A percentile compares a stretch with the other conserved stretches of the same genome.
Evolutionary conservation across 768 basidiomycete species (phyloP).

Genomic region (Russula virescens): DNA sequence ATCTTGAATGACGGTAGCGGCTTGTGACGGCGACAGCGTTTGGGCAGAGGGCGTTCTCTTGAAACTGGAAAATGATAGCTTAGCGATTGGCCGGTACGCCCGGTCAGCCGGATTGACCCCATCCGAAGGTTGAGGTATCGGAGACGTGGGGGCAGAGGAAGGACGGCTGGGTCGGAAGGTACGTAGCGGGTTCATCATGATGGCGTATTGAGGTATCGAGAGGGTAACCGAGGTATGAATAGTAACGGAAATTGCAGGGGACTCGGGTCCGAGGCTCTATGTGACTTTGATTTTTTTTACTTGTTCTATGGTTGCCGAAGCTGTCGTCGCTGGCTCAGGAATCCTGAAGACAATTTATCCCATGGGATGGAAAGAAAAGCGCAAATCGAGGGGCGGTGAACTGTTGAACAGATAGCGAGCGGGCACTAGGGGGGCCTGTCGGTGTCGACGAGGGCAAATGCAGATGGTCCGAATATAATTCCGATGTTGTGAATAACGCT

Average conservation of each 20-base stretch:
- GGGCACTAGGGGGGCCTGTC: conserved; percentile 73
- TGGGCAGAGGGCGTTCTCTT: conserved; percentile 48
- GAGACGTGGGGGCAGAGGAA: conserved; percentile 49
- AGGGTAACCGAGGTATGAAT: conserved; percentile 21
- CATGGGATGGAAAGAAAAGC: conserved; percentile 30
- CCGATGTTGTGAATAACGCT: conserved; percentile 34
- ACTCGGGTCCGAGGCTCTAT: conserved; percentile 15
- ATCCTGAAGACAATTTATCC: conserved; percentile 36
- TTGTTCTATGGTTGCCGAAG: conserved; percentile 28
- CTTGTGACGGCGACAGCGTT: conserved; percentile 32
- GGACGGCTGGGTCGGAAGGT: conserved; percentile 60
- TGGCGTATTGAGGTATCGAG: conserved; percentile 17
- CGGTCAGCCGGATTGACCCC: conserved; percentile 39
- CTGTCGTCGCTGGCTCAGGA: conserved; percentile 40
- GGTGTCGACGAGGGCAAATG: conserved; percentile 52
- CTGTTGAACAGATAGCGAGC: background rate
- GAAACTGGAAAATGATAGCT: conserved; percentile 54
- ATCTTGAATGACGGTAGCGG: conserved; percentile 56
- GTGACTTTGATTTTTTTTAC: conserved; percentile 19
- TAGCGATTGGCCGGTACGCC: conserved; percentile 47
- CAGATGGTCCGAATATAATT: conserved; percentile 60
- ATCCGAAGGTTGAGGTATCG: conserved; percentile 34
- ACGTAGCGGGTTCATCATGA: conserved; percentile 62
- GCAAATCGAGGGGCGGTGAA: conserved; percentile 9
- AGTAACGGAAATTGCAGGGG: conserved; percentile 22